Percentiles rank a stretch among this genome's conserved stretches.
Evolutionary conservation across 768 basidiomycete genomes (phyloP).

Genomic region (Dendrothele bispora): DNA sequence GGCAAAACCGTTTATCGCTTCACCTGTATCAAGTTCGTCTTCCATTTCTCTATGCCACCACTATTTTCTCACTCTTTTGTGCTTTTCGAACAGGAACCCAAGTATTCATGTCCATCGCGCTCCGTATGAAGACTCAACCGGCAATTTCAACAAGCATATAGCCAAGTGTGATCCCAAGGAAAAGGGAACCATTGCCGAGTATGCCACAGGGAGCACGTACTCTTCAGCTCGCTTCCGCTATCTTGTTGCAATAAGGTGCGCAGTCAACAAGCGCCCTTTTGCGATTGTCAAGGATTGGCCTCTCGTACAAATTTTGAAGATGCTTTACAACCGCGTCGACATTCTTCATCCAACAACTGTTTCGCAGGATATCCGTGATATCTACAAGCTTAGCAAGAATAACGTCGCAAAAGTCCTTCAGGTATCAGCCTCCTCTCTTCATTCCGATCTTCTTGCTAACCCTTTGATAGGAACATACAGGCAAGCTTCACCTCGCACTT

Average conservation of each 20-base stretch:
- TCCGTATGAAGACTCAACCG: too few relatives aligned
- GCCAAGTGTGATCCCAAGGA: not conserved
- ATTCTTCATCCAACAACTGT: not conserved
- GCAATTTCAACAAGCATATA: not conserved
- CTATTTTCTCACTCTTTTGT: not conserved
- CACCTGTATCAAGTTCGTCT: not conserved
- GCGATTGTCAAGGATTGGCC: not conserved
- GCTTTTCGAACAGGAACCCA: not conserved
- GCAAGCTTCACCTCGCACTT: conserved; percentile 23
- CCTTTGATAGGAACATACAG: not conserved
- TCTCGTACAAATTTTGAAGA: not conserved
- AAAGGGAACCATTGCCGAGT: not conserved
- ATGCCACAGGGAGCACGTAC: not conserved
- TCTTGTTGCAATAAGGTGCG: not conserved
- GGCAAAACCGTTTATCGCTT: not conserved
- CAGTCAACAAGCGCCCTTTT: not conserved
- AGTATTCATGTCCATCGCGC: not conserved
- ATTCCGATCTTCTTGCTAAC: not conserved
- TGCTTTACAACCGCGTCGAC: not conserved
- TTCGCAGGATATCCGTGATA: not conserved
- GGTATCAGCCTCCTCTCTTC: not conserved
- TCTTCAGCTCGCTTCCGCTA: not conserved
- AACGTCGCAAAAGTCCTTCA: not conserved
- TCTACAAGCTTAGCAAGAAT: not conserved
- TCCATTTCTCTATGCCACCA: not conserved